These are phyloP conservation scores for Kodamaea restingae DNA, from an alignment of 805 yeast species.

Conservation along the genomic window DNA sequence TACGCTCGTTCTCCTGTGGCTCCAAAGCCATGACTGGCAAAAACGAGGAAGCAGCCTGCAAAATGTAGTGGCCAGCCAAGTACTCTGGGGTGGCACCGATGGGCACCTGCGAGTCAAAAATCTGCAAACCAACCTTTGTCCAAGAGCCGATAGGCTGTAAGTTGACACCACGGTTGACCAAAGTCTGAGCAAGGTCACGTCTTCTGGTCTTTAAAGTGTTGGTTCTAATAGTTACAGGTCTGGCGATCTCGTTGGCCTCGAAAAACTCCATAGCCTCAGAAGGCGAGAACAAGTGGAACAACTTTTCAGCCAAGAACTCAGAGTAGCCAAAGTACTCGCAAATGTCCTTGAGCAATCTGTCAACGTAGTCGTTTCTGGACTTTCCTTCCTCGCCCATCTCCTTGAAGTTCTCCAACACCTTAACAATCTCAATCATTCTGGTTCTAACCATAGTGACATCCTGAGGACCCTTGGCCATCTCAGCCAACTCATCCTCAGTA, in stretches of 20 bases:
- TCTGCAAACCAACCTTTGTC: constrained; percentile 97
- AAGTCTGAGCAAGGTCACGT: constrained; percentile 90
- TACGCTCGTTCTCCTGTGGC: constrained; percentile 95
- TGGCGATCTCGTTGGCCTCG: constrained; percentile 95
- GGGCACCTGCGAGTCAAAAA: constrained; percentile 98
- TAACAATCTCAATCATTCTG: constrained; percentile 91
- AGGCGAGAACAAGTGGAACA: constrained; percentile 87
- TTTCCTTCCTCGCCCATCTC: constrained; percentile 79
- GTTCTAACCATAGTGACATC: constrained; percentile 83
- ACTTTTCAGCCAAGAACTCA: constrained; percentile 86
- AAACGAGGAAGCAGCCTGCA: constrained; percentile 98
- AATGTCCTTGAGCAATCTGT: constrained; percentile 77
- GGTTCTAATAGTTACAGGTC: constrained; percentile 97
- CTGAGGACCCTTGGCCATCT: constrained; percentile 50
- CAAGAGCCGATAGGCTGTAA: constrained; percentile 95
- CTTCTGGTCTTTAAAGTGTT: constrained; percentile 92
- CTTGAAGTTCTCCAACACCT: constrained; percentile 87
- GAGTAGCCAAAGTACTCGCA: constrained; percentile 93
- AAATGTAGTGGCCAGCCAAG: constrained; percentile 93
- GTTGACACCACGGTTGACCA: constrained; percentile 95
- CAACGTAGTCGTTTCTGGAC: constrained; percentile 78
- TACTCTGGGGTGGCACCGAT: constrained; percentile 99
- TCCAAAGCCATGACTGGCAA: constrained; percentile 96
- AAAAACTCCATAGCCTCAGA: constrained; percentile 97
- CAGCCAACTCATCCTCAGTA: constrained; percentile 58